Base-by-base conservation (phyloP, 768 basidiomycete genomes). In the Infundibulicybe gibba region DNA sequence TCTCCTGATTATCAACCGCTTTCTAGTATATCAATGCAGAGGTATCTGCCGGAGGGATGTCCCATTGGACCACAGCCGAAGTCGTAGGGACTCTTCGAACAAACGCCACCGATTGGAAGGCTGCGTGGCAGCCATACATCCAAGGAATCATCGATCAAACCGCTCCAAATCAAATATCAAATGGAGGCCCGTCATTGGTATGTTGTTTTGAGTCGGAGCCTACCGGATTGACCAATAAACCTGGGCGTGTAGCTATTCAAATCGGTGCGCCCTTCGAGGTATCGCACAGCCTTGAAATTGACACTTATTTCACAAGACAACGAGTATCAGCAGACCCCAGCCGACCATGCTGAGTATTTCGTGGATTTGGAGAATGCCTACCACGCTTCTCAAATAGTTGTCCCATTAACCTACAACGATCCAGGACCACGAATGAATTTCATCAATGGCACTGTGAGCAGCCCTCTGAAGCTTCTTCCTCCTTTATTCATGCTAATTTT, bases 181-280 rank as follows among this genome's bases (percentile, higher is more conserved):
- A 72, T 10, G 88, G 86, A 16, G 89, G 89, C 86, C 89, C 16
- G 79, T 91, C 15, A 84, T 90, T 40, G 82, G 85, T 81, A 49
- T 35, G 77, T 60, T 5, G 25, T 8, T 12, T 21, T 20, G 14
- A 11, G 11, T 20, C 37, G 4, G 33, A 12, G 33, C 45, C 43
- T 25, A 25, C 14, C 8, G 8, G 25, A 25, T 8, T 25, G 25
- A 25, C 8, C 52, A 16, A 46, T 32, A 41, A 13, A 9, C 9
- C 19, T 21, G 1, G 35, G 49, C 25, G 5, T 34, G 25, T 51
- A 80, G 81, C 78, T 12, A 68, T 81, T 0, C 82, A 84, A 60
- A 55, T 83, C 32, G 81, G 80, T 81, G 48, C 38, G 51, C 8
- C 25, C 25, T 25, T 8, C 3, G 25, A 4, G 25, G 25, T 33